Evolutionary conservation across 768 basidiomycete genomes (phyloP).

Genomic region (Leccinum olivaceopallidum): DNA sequence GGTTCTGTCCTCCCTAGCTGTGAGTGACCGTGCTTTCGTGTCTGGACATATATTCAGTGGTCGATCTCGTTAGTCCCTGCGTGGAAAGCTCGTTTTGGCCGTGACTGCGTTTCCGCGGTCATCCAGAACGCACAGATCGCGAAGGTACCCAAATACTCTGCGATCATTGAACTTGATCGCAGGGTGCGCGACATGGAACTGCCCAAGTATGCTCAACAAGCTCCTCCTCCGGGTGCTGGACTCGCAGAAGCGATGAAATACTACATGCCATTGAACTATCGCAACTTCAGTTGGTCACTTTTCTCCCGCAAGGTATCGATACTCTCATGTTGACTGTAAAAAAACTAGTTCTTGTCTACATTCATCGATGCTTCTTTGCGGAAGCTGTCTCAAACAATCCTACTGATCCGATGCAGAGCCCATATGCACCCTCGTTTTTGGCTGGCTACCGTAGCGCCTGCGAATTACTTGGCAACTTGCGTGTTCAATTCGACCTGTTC

Average conservation of each 20-base stretch:
- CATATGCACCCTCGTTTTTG: slow-evolving; percentile 65
- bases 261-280: slow-evolving; percentile 76
- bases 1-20: slow-evolving; percentile 60
- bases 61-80: slow-evolving; percentile 47
- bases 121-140: slow-evolving; percentile 69
- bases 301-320: neutral
- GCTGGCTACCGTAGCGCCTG: slow-evolving; percentile 70
- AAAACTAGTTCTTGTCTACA: slow-evolving; percentile 60
- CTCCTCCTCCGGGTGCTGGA: slow-evolving; percentile 48
- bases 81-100: slow-evolving; percentile 72
- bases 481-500: slow-evolving; percentile 49
- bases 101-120: slow-evolving; percentile 64
- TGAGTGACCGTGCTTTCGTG: slow-evolving; percentile 34
- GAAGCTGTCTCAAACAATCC: slow-evolving; percentile 68
- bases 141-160: slow-evolving; percentile 59
- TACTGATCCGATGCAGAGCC: slow-evolving; percentile 65
- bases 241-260: slow-evolving; percentile 67
- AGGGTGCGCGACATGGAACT: slow-evolving; percentile 68
- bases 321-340: neutral
- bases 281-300: slow-evolving; percentile 56
- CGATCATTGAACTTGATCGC: slow-evolving; percentile 63
- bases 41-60: neutral
- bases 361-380: slow-evolving; percentile 77
- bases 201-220: slow-evolving; percentile 58
- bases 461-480: slow-evolving; percentile 51